phyloP scores from a whole-genome alignment of 176 grass and related monocot genomes.

The Oryza meyeriana region DNA sequence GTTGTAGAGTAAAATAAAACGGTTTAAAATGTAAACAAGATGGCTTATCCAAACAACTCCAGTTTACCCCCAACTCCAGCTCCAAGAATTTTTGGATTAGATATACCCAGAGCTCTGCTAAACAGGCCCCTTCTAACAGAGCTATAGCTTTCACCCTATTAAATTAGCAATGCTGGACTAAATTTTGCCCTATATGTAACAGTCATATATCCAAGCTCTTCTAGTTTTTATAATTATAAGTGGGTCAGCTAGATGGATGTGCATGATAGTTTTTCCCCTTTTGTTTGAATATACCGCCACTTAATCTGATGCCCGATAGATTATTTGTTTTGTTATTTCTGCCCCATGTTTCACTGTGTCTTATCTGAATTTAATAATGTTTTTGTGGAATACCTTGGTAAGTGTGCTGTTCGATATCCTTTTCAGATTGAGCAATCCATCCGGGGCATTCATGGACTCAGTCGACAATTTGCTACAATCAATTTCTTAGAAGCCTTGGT shows the following conservation, averaged over 20 bases:
- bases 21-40: background rate
- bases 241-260: conserved; percentile 7
- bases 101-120: background rate
- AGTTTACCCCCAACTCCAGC: background rate
- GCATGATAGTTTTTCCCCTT: background rate
- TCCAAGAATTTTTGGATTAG: background rate
- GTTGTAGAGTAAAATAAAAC: background rate
- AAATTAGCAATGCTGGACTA: background rate
- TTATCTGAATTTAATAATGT: background rate
- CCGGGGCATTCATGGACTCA: conserved; percentile 56
- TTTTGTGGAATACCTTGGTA: background rate
- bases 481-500: conserved; percentile 91
- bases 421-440: conserved; percentile 95
- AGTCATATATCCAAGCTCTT: background rate
- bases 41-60: background rate
- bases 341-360: background rate
- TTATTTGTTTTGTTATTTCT: conserved; percentile 10
- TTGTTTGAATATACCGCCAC: background rate
- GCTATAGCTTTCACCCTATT: background rate
- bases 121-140: background rate
- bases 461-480: conserved; percentile 68
- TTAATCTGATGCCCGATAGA: background rate
- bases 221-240: background rate
- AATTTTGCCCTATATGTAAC: background rate
- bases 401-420: conserved; percentile 31